Percentiles rank a stretch among this genome's conserved stretches.
These are phyloP conservation scores for Penicillium riverlandense DNA, from an alignment of 495 filamentous ascomycete genomes.

Conservation along the genomic window DNA sequence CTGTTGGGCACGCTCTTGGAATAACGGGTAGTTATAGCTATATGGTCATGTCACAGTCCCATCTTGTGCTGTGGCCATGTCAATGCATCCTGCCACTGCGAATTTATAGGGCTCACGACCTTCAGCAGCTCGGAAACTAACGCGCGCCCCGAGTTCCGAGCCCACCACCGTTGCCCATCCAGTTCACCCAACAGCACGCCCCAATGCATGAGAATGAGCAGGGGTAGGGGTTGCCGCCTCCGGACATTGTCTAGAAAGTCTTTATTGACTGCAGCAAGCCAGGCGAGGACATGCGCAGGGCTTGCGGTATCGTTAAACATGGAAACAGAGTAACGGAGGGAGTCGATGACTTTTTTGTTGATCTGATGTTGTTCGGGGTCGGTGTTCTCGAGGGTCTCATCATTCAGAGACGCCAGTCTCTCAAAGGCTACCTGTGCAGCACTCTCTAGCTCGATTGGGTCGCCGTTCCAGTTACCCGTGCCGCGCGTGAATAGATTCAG, in stretches of 20 bases:
- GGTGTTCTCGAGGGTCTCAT: slow-evolving; percentile 12
- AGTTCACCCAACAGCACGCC: slow-evolving; percentile 25
- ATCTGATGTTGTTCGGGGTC: slow-evolving; percentile 21
- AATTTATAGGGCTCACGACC: slow-evolving; percentile 11
- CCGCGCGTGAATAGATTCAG: slow-evolving; percentile 17
- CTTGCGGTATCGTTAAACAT: slow-evolving; percentile 14
- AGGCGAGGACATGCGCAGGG: slow-evolving; percentile 25
- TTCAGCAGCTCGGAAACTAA: slow-evolving; percentile 23
- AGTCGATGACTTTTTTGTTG: slow-evolving; percentile 21
- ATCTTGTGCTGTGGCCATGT: slow-evolving; percentile 27
- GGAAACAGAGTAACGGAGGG: slow-evolving; percentile 22
- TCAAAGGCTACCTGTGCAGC: slow-evolving; percentile 20
- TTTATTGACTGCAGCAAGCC: slow-evolving; percentile 29
- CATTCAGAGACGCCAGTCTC: slow-evolving; percentile 17
- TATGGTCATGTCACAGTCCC: slow-evolving; percentile 10
- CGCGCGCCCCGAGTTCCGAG: slow-evolving; percentile 21
- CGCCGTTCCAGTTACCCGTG: slow-evolving; percentile 10
- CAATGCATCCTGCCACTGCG: slow-evolving; percentile 17
- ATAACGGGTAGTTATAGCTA: too few relatives aligned
- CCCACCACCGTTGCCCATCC: slow-evolving; percentile 33
- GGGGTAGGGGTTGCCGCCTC: slow-evolving; percentile 21
- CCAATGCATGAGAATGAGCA: slow-evolving; percentile 35
- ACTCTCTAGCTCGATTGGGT: slow-evolving; percentile 7
- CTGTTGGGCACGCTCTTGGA: too few relatives aligned
- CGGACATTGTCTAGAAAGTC: slow-evolving; percentile 26